Base-by-base conservation (phyloP, 768 basidiomycete genomes). In the Podaxis sp. region DNA sequence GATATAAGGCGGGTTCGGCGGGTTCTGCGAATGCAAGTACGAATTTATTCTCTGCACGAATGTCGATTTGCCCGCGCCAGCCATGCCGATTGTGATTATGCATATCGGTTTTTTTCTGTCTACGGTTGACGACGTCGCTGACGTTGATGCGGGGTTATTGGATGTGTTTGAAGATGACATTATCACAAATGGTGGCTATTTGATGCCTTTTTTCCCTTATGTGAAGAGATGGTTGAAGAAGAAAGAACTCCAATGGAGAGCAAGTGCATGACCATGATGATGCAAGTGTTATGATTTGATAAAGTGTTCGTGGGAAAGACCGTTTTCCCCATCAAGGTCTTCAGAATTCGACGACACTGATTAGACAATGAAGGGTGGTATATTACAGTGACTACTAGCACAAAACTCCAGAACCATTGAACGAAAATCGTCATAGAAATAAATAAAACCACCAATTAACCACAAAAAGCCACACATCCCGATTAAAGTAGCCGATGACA, bases 51-150 rank as follows among this genome's bases (percentile, higher is more conserved):
- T 87, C 68, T 97, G 94, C 19, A 99, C 93, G 72, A 99, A 93
- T 2, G 96, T 98, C 5, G 97, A 98, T 79, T 99, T 99, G 64
- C 96, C 96, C 2, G 93, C 93, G 4, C 96, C 96, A 0, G 95
- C 96, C 94, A 96, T 96, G 22, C 95, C 95, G 65, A 97, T 96
- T 46, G 92, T 89, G 67, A 97, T 88, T 58, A 97, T 92, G 4
- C 91, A 87, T 6, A 88, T 82, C 0, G 95, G 93, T 69, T 92
- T 87, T 69, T 87, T 79, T 64, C 77, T 77, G 40, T 56, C 52
- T 36, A 65, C 39, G 17, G 67, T 57, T 33, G 59, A 49, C 46
- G 67, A 49, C 46, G 65, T 30, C 19, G 66, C 22, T 28, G 54
- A 36, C 15, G 69, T 65, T 22, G 63, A 62, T 15, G 61, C 9